phyloP scores from a whole-genome alignment of 2,329 filamentous ascomycete species.

The Lojkania enalia region DNA sequence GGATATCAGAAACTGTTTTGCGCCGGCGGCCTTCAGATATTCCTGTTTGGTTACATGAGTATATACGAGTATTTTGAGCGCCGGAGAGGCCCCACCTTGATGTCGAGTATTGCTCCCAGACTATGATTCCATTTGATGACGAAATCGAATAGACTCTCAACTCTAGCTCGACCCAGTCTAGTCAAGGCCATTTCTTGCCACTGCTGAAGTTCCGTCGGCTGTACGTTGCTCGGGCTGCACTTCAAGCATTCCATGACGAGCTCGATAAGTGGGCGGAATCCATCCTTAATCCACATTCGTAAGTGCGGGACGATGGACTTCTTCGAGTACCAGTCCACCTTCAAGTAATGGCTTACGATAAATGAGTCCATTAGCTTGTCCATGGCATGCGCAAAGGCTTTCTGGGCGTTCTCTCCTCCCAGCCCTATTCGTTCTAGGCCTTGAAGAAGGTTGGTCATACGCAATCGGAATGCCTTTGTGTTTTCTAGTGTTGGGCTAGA shows the following conservation, averaged over 20 bases:
- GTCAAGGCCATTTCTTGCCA: constrained; percentile 73
- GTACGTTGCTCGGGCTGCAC: constrained; percentile 31
- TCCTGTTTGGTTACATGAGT: constrained; percentile 46
- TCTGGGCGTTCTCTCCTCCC: constrained; percentile 69
- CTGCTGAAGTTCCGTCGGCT: constrained; percentile 58
- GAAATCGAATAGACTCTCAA: constrained; percentile 76
- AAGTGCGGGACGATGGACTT: constrained; percentile 63
- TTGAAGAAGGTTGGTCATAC: constrained; percentile 60
- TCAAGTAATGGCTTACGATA: constrained; percentile 63
- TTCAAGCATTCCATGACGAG: constrained; percentile 57
- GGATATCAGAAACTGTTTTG: constrained; percentile 70
- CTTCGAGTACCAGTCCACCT: constrained; percentile 61
- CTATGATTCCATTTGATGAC: constrained; percentile 75
- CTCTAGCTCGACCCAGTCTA: constrained; percentile 69
- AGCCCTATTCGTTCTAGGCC: constrained; percentile 67
- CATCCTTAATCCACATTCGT: constrained; percentile 68
- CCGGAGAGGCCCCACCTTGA: constrained; percentile 50
- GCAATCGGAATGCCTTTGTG: constrained; percentile 47
- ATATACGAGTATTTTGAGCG: not conserved
- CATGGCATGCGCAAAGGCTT: constrained; percentile 72
- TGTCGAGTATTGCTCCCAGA: constrained; percentile 71
- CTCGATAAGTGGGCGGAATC: constrained; percentile 66
- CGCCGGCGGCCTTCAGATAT: constrained; percentile 68
- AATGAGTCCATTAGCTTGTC: constrained; percentile 66
- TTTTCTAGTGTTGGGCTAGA: constrained; percentile 20